Evolutionary conservation across 345 rosid species (phyloP).

Genomic region (Stellera chamaejasme): DNA sequence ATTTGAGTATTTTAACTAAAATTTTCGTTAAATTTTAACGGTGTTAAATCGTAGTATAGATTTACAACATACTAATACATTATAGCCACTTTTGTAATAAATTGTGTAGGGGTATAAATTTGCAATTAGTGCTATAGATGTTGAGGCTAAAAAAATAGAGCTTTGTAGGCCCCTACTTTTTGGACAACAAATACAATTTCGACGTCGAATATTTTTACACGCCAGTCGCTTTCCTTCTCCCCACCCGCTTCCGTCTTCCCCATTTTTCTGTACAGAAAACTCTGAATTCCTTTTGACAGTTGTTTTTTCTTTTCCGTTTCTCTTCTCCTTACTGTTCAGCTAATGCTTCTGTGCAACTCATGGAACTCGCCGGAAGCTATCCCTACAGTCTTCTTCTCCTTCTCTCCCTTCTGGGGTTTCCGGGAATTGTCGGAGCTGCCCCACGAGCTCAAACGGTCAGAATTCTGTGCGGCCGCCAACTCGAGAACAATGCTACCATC

Average conservation of each 20-base stretch:
- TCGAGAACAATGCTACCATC: constrained; percentile 49
- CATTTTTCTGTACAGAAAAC: background rate
- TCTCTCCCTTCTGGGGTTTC: constrained; percentile 11
- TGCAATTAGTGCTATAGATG: too few relatives aligned
- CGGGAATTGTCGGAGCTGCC: constrained; percentile 30
- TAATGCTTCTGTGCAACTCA: background rate
- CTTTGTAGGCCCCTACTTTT: too few relatives aligned
- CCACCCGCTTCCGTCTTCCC: background rate
- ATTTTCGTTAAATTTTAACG: too few relatives aligned
- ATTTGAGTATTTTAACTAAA: too few relatives aligned
- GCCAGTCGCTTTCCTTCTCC: too few relatives aligned
- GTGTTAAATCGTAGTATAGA: too few relatives aligned
- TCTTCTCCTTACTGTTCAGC: background rate
- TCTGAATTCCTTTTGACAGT: background rate
- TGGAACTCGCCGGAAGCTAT: background rate
- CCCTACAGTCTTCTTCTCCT: constrained; percentile 9
- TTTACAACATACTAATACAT: too few relatives aligned
- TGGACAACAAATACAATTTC: too few relatives aligned
- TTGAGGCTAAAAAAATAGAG: too few relatives aligned
- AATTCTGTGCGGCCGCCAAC: constrained; percentile 32
- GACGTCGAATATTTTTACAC: too few relatives aligned
- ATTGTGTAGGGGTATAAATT: too few relatives aligned
- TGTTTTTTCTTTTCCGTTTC: background rate
- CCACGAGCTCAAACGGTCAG: constrained; percentile 46
- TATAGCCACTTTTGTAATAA: too few relatives aligned